A percentile compares a stretch with the other conserved stretches of the same genome.
Evolutionary conservation across 2,329 filamentous ascomycete species (phyloP).

Genomic region (Nothophaeocryptopus gaeumannii): DNA sequence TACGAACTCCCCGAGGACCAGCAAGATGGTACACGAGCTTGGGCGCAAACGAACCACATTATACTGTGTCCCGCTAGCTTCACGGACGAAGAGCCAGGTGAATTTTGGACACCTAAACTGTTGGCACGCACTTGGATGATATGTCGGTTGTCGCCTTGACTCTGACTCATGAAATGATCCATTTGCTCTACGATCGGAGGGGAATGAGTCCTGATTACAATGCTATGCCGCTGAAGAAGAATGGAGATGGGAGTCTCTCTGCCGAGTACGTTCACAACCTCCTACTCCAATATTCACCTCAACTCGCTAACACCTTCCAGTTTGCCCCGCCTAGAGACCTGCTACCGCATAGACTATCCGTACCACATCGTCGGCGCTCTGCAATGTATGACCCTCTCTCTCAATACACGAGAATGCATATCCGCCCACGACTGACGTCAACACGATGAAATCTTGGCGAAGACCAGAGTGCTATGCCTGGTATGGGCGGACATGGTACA

Average conservation of each 20-base stretch:
- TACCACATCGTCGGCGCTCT: neutral
- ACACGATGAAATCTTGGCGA: slow-evolving; percentile 2
- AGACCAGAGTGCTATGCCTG: slow-evolving; percentile 4
- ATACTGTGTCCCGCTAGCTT: neutral
- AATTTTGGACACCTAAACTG: neutral
- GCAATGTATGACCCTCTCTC: slow-evolving; percentile 1
- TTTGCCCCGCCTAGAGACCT: neutral
- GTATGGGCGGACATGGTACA: neutral
- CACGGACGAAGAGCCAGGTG: neutral
- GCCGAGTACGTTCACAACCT: no score
- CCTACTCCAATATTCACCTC: no score
- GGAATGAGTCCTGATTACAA: neutral
- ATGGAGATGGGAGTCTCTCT: neutral
- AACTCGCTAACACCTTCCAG: neutral
- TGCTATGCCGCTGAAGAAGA: neutral
- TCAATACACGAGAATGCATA: neutral
- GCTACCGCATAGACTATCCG: neutral
- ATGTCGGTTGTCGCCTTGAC: slow-evolving; percentile 1
- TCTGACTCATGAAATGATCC: neutral
- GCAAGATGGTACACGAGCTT: neutral
- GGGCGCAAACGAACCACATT: neutral
- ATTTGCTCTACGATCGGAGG: neutral
- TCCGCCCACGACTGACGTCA: neutral
- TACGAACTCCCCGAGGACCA: neutral
- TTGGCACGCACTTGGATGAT: neutral